A percentile compares a stretch with the other conserved stretches of the same genome.
Conservation (phyloP, 202 grass and related monocot genomes). For the Digitaria exilis region DNA sequence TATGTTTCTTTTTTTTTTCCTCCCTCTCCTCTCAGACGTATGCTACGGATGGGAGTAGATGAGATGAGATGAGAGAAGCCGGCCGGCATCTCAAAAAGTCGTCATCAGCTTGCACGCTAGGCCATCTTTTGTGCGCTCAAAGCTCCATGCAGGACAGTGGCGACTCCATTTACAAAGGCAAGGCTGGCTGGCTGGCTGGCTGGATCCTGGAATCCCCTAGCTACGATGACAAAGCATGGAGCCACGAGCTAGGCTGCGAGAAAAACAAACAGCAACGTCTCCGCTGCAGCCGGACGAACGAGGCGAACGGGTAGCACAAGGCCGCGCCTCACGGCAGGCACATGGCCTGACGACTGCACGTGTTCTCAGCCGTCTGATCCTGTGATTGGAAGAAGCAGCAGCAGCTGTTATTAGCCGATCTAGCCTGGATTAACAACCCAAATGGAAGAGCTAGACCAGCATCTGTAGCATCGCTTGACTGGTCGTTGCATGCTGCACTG, state of each 20-base stretch:
- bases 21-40: neutral
- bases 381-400: neutral
- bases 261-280: constrained; percentile 35
- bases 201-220: constrained; percentile 36
- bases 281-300: constrained; percentile 11
- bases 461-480: neutral
- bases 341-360: constrained; percentile 2
- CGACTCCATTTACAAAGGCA: constrained; percentile 41
- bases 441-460: neutral
- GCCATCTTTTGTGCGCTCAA: constrained; percentile 36
- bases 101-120: constrained; percentile 13
- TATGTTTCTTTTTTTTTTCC: neutral
- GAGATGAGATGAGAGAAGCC: neutral
- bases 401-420: neutral
- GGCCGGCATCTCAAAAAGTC: constrained; percentile 14
- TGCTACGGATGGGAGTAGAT: neutral
- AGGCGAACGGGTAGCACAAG: constrained; percentile 42
- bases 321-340: constrained; percentile 27
- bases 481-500: neutral
- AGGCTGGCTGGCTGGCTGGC: constrained; percentile 39
- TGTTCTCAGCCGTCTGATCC: constrained; percentile 42
- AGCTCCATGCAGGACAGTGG: neutral
- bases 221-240: constrained; percentile 15
- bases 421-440: constrained; percentile 7
- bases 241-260: constrained; percentile 27